Percentiles rank a stretch among this genome's conserved stretches.
phyloP scores from a whole-genome alignment of 2,329 filamentous ascomycete species.

The Fusarium avenaceum region DNA sequence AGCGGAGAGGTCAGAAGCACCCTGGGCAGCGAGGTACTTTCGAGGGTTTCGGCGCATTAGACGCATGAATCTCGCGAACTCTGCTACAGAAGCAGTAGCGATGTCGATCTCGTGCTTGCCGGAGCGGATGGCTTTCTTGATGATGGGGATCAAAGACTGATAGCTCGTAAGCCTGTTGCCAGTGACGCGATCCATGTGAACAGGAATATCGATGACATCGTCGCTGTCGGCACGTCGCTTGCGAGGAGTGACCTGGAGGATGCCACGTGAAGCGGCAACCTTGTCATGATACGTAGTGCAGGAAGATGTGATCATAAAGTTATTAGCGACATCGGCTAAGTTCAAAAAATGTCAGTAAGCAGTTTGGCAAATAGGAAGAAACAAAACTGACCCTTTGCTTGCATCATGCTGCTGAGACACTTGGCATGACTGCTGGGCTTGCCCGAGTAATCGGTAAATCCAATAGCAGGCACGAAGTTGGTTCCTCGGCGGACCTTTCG shows the following conservation, averaged over 20 bases:
- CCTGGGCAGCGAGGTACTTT: constrained; percentile 40
- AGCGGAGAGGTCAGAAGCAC: constrained; percentile 46
- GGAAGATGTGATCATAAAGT: constrained; percentile 39
- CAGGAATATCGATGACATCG: constrained; percentile 24
- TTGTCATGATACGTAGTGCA: constrained; percentile 25
- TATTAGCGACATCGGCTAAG: constrained; percentile 48
- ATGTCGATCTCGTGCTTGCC: constrained; percentile 46
- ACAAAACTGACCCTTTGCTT: constrained; percentile 50
- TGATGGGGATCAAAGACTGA: constrained; percentile 44
- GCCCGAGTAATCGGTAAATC: constrained; percentile 13
- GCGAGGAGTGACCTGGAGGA: constrained; percentile 41
- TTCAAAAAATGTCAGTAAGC: constrained; percentile 29
- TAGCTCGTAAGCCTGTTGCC: constrained; percentile 50
- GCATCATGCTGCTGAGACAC: constrained; percentile 39
- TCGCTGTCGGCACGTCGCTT: constrained; percentile 48
- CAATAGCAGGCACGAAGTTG: constrained; percentile 3
- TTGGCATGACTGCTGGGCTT: constrained; percentile 22
- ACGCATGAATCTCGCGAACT: constrained; percentile 41
- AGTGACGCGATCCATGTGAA: constrained; percentile 20
- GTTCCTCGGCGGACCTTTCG: constrained; percentile 25
- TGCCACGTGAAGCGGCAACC: constrained; percentile 19
- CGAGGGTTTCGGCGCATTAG: constrained; percentile 43
- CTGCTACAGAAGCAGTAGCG: constrained; percentile 47
- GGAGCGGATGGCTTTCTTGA: constrained; percentile 40
- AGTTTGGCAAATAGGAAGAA: neutral